Evolutionary conservation across 2,329 filamentous ascomycete species (phyloP), one percentile per base, ranked within the genome.

Genomic region (Thelonectria olida): DNA sequence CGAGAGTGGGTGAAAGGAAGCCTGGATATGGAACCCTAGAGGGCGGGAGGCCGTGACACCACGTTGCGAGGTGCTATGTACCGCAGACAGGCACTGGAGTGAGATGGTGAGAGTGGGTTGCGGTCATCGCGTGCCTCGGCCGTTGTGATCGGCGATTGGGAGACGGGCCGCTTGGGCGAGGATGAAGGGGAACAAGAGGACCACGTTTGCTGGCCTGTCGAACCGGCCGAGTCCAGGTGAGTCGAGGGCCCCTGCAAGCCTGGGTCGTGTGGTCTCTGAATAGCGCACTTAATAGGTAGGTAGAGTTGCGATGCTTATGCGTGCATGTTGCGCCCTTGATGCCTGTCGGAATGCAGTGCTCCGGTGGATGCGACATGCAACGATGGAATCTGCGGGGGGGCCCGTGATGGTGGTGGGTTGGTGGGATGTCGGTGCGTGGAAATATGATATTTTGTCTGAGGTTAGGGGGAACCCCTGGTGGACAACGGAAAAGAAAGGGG

Each of bases 311-410:
- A 23, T 45, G 41, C 52, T 34, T 54, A 10, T 28, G 41, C 12
- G 19, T 45, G 39, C 8, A 41, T 41, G 17, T 6, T 28, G 22
- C 22, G 53, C 31, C 42, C 34, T 49, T 31, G 53, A 39, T 48
- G 44, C 34, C 41, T 27, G 44, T 19, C 23, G 53, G 42, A 25
- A 36, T 39, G 36, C 42, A 27, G 20, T 55, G 31, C 52, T 25
- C 27, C 45, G 28, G 42, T 55, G 52, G 52, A 47, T 49, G 52
- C 41, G 28, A 17, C 28, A 25, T 31, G 36, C 39, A 20, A 54
- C 47, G 53, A 56, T 56, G 34, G 52, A 34, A 56, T 56, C 53
- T 48, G 53, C 42, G 53, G 52, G 45, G 44, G 51, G 42, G 22
- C 9, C 22, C 42, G 42, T 45, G 42, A 13, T 27, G 20, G 53